Evolutionary conservation across 805 yeast species (phyloP).

Genomic region (Lipomyces oligophaga): DNA sequence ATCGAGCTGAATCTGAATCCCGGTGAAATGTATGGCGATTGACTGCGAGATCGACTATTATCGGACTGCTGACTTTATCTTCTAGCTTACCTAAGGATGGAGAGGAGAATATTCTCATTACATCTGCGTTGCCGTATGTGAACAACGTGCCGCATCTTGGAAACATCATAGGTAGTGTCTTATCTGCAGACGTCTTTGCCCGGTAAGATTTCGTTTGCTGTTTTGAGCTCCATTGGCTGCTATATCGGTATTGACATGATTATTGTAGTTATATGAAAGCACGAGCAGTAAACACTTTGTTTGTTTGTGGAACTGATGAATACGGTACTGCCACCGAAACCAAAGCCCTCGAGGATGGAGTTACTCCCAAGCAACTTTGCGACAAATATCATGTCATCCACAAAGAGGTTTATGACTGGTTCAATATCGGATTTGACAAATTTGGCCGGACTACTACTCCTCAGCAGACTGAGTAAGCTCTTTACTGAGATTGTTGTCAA

Average conservation of each 20-base stretch:
- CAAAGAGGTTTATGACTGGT: constrained; percentile 91
- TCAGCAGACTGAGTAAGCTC: constrained; percentile 64
- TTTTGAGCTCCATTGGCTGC: too few species aligned
- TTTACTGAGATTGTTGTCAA: background rate
- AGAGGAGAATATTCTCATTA: constrained; percentile 78
- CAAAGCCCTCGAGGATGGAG: constrained; percentile 90
- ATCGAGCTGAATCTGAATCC: constrained; percentile 17
- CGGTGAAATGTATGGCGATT: constrained; percentile 18
- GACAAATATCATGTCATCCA: constrained; percentile 86
- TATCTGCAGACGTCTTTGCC: constrained; percentile 89
- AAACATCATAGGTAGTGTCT: constrained; percentile 90
- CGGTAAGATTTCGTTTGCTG: constrained; percentile 51
- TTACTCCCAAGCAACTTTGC: constrained; percentile 84
- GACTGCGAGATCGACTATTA: constrained; percentile 1
- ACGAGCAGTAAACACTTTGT: constrained; percentile 82
- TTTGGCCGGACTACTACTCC: constrained; percentile 96
- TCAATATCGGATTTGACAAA: constrained; percentile 87
- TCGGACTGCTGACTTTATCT: background rate
- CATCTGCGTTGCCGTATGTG: constrained; percentile 96
- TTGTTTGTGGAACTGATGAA: constrained; percentile 96
- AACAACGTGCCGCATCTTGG: constrained; percentile 98
- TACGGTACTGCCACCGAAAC: constrained; percentile 99
- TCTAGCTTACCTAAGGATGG: constrained; percentile 55
- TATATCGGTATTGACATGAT: background rate
- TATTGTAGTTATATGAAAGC: constrained; percentile 79